Base-by-base conservation (phyloP, 805 yeast species). In the Candida awuae region DNA sequence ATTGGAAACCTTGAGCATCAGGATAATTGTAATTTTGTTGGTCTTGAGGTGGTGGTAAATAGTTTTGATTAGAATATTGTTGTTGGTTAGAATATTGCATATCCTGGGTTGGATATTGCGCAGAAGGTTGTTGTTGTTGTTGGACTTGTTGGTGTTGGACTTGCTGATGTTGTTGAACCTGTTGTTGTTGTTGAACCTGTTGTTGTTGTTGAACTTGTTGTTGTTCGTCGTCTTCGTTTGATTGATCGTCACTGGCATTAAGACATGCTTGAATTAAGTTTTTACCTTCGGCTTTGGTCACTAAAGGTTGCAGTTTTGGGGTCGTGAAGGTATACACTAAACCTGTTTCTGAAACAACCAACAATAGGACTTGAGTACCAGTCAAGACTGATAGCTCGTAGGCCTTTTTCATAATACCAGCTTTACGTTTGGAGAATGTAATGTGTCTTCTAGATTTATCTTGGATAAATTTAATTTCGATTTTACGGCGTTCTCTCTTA, bases 391-490 rank as follows among this genome's bases (percentile, higher is more conserved):
- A 83, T 48, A 92, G 72, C 62, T 92, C 98, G 65, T 90, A 92
- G n/a, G 98, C 98, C 68, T 92, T 92, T 68, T 92, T 92, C 98
- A 92, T 92, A 56, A 92, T 90, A 52, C 98, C 98, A 33, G 96
- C 97, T 66, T 90, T 90, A 66, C 98, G 83, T 68, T 92, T 92
- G 38, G 97, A 86, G 56, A 92, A 92, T 22, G 98, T 92, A 53
- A 92, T 94, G 65, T 92, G 98, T 57, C 98, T 84, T 62, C 98
- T 79, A 16, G 95, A 85, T 67, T 92, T 92, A 64, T 92, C 97
- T 67, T 90, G 95, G 56, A 92, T 92, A 58, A 92, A 92, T 68
- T 86, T 85, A 61, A 92, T 92, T 64, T 92, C 98, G 55, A 90
- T 90, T 65, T 90, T 90, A 69, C 98, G 67, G 57, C 80, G 65